Base-by-base conservation (phyloP, 371 early-diverging fungal genomes). In the Basidiobolus meristosporus region DNA sequence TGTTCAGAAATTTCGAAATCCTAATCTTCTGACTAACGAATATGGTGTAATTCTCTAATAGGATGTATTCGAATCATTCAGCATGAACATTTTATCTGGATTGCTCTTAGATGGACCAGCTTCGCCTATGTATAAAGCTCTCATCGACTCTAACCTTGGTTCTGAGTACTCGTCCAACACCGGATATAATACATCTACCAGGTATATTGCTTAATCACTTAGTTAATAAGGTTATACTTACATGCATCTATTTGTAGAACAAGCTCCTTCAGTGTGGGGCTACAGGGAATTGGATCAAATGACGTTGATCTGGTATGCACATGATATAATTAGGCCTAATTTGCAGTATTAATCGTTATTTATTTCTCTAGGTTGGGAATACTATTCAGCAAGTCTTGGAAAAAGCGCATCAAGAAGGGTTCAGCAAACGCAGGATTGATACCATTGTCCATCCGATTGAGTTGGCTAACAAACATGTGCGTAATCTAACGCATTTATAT, bases 61-160 rank as follows among this genome's bases (percentile, higher is more conserved):
- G 77, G 78, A 90, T 46, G 59, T 71, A 0, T 81, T 81, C 48
- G 84, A 85, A 49, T 72, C 87, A 2, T 83, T 90, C 43, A 71
- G 78, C 4, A 65, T 88, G 62, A 61, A 72, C 16, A 52, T 93
- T 21, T 63, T 93, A 15, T 70, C 83, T 2, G 70, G 68, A 41
- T 63, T 95, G 38, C 62, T 95, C 16, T 56, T 82, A 15, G 79
- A 82, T 54, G 92, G 93, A 20, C 77, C 85, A 36, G 73, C 90
- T n/a, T 75, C 90, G 9, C 96, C 96, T 10, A 81, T 95, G 83
- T 87, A 89, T 56, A 69, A 89, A 55, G 83, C 86, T 12, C 62
- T 95, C 51, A 89, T 95, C 33, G 91, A 91, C 51, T 69, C 82
- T 28, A 79, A 82, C 33, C 53, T 95, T n/a, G 93, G 90, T 11